Evolutionary conservation across 2,329 filamentous ascomycete genomes (phyloP).

Genomic region (Sporothrix pseudoabietina): DNA sequence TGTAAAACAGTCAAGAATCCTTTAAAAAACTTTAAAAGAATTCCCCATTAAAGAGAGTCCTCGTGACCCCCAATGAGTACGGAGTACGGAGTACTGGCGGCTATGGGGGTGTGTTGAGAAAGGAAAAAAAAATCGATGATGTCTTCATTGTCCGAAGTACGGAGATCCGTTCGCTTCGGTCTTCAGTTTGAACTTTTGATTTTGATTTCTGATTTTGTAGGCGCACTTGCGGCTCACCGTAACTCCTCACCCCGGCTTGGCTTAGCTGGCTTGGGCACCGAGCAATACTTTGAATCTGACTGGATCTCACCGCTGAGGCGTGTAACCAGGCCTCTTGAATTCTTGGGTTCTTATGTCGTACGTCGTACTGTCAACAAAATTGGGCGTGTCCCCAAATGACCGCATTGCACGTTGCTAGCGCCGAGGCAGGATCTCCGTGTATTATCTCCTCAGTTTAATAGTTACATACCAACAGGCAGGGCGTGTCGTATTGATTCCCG

Average conservation of each 20-base stretch:
- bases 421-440: neutral
- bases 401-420: slow-evolving; percentile 32
- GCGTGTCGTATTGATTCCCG: slow-evolving; percentile 2
- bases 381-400: slow-evolving; percentile 25
- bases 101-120: neutral
- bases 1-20: too few species aligned
- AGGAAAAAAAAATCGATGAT: neutral
- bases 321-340: neutral
- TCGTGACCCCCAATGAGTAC: neutral
- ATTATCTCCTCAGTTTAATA: neutral
- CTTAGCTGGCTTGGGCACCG: neutral
- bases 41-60: neutral
- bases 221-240: slow-evolving; percentile 2
- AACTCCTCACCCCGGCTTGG: neutral
- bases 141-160: neutral
- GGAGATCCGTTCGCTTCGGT: neutral
- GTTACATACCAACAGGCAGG: neutral
- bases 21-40: neutral
- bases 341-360: neutral
- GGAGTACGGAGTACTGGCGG: neutral
- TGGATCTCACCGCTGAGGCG: slow-evolving; percentile 18
- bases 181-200: neutral
- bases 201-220: neutral
- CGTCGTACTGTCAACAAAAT: neutral
- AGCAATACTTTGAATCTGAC: neutral